phyloP scores from a whole-genome alignment of 2,329 filamentous ascomycete genomes.

The Pseudopyrenochaeta lycopersici region DNA sequence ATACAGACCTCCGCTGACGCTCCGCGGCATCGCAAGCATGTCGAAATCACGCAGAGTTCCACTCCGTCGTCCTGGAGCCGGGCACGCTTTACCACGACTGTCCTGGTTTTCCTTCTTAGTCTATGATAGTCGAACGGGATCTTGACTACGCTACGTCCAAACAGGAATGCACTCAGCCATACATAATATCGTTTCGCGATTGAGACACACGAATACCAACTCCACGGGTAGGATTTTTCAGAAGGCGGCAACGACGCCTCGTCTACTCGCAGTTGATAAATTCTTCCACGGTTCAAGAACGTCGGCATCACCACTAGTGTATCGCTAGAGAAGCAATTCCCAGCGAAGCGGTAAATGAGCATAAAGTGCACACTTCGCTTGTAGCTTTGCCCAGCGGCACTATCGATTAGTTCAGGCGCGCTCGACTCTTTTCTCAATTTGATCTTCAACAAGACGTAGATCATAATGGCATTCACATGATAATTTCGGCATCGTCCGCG shows the following conservation, averaged over 20 bases:
- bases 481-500: background rate
- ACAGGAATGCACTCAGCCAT: background rate
- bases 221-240: background rate
- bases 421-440: background rate
- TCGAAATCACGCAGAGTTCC: conserved; percentile 1
- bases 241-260: background rate
- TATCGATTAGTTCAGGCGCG: background rate
- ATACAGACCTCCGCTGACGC: background rate
- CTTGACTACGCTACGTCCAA: background rate
- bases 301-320: background rate
- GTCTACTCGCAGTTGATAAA: background rate
- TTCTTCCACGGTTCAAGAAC: background rate
- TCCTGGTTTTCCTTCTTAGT: background rate
- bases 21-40: background rate
- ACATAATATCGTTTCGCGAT: background rate
- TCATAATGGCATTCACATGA: background rate
- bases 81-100: background rate
- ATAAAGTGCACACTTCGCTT: background rate
- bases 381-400: background rate
- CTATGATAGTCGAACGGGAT: background rate
- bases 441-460: no score
- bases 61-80: background rate
- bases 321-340: no score
- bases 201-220: background rate
- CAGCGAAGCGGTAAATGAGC: background rate